Evolutionary conservation across 768 basidiomycete species (phyloP), one percentile per base, ranked within the genome.

Genomic region (Tephrocybe sp.): DNA sequence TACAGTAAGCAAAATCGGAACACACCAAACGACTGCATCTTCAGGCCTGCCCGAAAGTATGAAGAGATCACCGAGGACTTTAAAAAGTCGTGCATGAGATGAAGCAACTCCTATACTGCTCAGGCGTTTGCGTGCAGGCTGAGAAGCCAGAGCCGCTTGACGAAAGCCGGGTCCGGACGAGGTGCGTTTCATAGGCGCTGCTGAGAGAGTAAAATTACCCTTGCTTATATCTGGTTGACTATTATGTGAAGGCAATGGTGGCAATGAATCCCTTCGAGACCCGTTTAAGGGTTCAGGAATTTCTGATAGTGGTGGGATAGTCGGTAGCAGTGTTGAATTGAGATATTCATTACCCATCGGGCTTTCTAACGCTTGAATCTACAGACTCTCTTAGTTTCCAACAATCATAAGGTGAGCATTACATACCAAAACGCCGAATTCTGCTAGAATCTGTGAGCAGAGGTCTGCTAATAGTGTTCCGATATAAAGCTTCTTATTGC

Each of bases 401-500:
- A 42, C 14, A 22, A 16, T 35, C 42, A 32, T 20, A 32, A 39
- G 30, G 13, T 14, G 10, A 49, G 9, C 34, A 46, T 45, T 32
- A 71, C 89, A 54, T 59, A 97, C 96, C 72, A 97, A 66, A 33
- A 82, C 79, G 33, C 92, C 88, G 58, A 98, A 87, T 65, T 92
- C 92, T 17, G 82, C 82, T 19, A 99, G 73, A 43, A 98, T 81
- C 54, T 87, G 84, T 31, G 93, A 92, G 58, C 92, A 94, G 16
- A 97, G 68, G 62, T 93, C 92, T 14, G 92, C 92, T 49, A 99
- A 69, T 36, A 98, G 70, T 14, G 92, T 92, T 26, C 91, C 90
- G 48, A 98, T 77, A 64, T 95, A 94, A 26, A 92, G 68, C 59
- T 83, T 87, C 65, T 92, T 90, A 60, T 95, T 92, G 5, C 88